Percentiles rank a stretch among this genome's conserved stretches.
Conservation (phyloP, 2,329 filamentous ascomycete genomes). For the Herpotrichia juniperi region DNA sequence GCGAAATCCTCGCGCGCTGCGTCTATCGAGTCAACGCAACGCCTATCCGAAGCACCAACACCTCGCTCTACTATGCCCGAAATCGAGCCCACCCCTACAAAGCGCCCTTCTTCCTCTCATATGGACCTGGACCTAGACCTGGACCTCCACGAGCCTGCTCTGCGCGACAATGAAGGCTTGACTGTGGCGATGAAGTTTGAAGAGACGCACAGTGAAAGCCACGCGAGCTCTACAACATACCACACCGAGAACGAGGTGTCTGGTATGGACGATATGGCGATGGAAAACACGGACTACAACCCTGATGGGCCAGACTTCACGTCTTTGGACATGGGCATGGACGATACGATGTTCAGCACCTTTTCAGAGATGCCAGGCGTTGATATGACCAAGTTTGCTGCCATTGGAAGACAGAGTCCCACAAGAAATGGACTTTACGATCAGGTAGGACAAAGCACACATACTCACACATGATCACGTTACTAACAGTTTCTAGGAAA, state of each 20-base stretch:
- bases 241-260: constrained; percentile 25
- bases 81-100: constrained; percentile 21
- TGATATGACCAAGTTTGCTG: constrained; percentile 83
- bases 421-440: constrained; percentile 43
- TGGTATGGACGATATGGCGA: constrained; percentile 29
- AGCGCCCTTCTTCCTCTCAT: constrained; percentile 24
- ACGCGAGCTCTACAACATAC: constrained; percentile 28
- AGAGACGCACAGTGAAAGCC: constrained; percentile 30
- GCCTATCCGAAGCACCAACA: constrained; percentile 15
- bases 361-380: constrained; percentile 82
- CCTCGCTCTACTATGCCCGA: constrained; percentile 14
- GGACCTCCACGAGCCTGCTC: constrained; percentile 22
- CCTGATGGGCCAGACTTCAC: constrained; percentile 36
- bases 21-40: constrained; percentile 24
- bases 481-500: constrained; percentile 24
- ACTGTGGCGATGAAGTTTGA: constrained; percentile 44
- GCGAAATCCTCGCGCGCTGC: constrained; percentile 31
- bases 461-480: not conserved
- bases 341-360: constrained; percentile 80
- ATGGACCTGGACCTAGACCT: too few relatives aligned
- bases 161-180: constrained; percentile 48
- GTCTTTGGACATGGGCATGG: constrained; percentile 48
- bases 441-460: constrained; percentile 25
- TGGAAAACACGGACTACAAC: constrained; percentile 35
- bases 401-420: constrained; percentile 65